Evolutionary conservation across 768 basidiomycete genomes (phyloP).

Genomic region (Cantharellus anzutake): DNA sequence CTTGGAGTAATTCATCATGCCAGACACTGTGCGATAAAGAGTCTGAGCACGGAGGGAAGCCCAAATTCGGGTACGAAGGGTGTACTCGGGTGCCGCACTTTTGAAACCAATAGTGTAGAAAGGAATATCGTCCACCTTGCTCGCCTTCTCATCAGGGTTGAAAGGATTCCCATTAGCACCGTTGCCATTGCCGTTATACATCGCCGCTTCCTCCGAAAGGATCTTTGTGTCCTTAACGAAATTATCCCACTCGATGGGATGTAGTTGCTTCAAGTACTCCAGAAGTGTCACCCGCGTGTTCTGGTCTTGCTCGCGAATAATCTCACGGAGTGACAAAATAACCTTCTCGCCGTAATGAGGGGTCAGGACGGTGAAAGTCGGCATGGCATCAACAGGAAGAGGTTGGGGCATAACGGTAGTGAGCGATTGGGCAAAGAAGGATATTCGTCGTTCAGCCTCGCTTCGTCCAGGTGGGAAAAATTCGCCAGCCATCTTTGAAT

Average conservation of each 20-base stretch:
- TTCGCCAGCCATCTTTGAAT: constrained; percentile 64
- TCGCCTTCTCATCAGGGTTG: constrained; percentile 61
- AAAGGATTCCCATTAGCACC: constrained; percentile 31
- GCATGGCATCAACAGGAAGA: constrained; percentile 97
- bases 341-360: constrained; percentile 99
- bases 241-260: constrained; percentile 98
- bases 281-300: constrained; percentile 91
- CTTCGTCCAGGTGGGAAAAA: constrained; percentile 82
- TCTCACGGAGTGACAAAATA: constrained; percentile 86
- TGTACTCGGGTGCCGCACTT: constrained; percentile 95
- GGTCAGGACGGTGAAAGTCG: constrained; percentile 94
- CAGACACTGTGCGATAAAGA: constrained; percentile 93
- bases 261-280: constrained; percentile 96
- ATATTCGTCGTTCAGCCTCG: constrained; percentile 93
- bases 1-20: constrained; percentile 99
- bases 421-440: constrained; percentile 95
- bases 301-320: constrained; percentile 96
- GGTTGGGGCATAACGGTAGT: constrained; percentile 91
- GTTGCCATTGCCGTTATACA: constrained; percentile 44
- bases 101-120: constrained; percentile 99
- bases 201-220: constrained; percentile 82
- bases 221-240: constrained; percentile 99
- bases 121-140: constrained; percentile 81
- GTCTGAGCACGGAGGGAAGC: constrained; percentile 97
- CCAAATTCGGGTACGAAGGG: constrained; percentile 97